Conservation (phyloP, 306 rosid genomes). For the Trifolium fragiferum region DNA sequence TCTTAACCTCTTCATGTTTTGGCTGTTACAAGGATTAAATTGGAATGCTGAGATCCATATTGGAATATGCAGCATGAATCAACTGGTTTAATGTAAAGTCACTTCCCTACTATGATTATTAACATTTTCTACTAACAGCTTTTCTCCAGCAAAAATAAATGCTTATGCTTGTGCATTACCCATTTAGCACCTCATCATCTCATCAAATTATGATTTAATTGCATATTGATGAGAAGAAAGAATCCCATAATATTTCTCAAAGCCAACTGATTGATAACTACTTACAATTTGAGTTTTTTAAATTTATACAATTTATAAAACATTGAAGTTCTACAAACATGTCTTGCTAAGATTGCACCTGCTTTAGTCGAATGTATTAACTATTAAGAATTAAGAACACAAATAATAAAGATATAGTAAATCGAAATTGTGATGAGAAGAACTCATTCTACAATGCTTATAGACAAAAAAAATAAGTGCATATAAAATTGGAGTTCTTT, state of each 20-base stretch:
- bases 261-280: constrained; percentile 9
- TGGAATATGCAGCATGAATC: constrained; percentile 25
- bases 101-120: constrained; percentile 2
- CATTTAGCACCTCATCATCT: background rate
- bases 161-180: background rate
- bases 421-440: constrained; percentile 20
- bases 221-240: constrained; percentile 5
- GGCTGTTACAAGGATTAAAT: constrained; percentile 67
- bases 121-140: constrained; percentile 7
- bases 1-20: constrained; percentile 80
- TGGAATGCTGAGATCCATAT: constrained; percentile 33
- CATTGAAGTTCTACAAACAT: constrained; percentile 32
- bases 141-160: constrained; percentile 15
- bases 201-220: constrained; percentile 14
- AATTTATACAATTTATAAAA: constrained; percentile 12
- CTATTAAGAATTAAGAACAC: no score
- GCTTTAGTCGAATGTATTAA: background rate
- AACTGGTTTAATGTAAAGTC: constrained; percentile 8
- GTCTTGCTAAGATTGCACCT: background rate
- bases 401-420: background rate
- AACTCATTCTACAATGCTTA: constrained; percentile 11
- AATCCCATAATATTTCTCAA: constrained; percentile 1
- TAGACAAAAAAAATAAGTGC: constrained; percentile 26
- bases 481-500: constrained; percentile 21
- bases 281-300: constrained; percentile 9